Evolutionary conservation across 139 green algal species (phyloP).

Genomic region (Closterium sp.): DNA sequence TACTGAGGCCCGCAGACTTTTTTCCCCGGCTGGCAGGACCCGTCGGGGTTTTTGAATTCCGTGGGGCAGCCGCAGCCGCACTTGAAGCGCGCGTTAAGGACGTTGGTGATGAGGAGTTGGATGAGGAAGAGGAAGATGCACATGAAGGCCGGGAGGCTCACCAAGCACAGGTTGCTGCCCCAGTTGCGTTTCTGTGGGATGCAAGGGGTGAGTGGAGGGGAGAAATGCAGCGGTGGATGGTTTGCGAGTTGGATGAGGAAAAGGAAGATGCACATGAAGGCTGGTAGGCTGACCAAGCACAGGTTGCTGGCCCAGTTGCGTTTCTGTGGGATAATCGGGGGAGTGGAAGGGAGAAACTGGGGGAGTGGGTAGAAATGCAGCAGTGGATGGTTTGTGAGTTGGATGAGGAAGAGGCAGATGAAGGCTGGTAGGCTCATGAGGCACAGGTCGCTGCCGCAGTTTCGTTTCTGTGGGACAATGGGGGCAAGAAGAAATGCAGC

Average conservation of each 20-base stretch:
- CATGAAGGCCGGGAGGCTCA: conserved; percentile 30
- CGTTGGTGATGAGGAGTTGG: background rate
- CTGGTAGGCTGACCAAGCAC: conserved; percentile 21
- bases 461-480: background rate
- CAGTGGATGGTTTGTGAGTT: background rate
- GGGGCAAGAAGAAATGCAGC: background rate
- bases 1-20: conserved; percentile 39
- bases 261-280: conserved; percentile 36
- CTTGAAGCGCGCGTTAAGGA: background rate
- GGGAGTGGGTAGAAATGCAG: too few species aligned
- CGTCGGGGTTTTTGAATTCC: conserved; percentile 2
- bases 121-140: conserved; percentile 30
- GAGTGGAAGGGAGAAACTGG: too few species aligned
- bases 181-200: too few species aligned
- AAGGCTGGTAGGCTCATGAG: background rate
- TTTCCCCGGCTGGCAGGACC: background rate
- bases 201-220: too few species aligned
- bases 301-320: conserved; percentile 35
- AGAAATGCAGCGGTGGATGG: too few species aligned
- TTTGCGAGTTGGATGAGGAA: conserved; percentile 1
- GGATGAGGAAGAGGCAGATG: background rate
- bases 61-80: conserved; percentile 1
- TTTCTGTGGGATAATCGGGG: too few species aligned
- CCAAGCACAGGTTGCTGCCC: conserved; percentile 26
- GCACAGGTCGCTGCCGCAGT: background rate